Conservation (phyloP, 1,284 basidiomycete genomes). For the Microbotryum saponariae region DNA sequence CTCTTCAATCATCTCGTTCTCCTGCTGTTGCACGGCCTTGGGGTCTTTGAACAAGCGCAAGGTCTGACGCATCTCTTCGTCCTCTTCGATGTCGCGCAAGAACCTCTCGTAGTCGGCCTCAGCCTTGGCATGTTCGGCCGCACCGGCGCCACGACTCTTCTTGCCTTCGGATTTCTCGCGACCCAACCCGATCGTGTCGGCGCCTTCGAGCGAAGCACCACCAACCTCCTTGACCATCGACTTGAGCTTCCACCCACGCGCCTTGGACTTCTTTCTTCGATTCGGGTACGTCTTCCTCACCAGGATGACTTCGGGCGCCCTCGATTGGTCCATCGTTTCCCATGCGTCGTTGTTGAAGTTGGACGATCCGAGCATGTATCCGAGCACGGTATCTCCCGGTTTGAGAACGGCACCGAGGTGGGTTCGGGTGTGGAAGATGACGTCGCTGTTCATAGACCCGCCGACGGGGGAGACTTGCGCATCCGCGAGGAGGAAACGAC, state of each 20-base stretch:
- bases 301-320: constrained; percentile 83
- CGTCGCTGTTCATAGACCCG: constrained; percentile 61
- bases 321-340: constrained; percentile 56
- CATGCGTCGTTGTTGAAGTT: constrained; percentile 92
- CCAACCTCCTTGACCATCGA: constrained; percentile 87
- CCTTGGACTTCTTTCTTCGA: constrained; percentile 78
- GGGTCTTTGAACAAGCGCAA: constrained; percentile 82
- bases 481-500: constrained; percentile 69
- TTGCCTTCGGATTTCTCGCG: constrained; percentile 42
- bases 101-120: constrained; percentile 96
- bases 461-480: constrained; percentile 84
- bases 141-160: constrained; percentile 33
- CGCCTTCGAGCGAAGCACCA: constrained; percentile 37
- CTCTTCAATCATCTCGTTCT: constrained; percentile 48
- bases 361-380: constrained; percentile 77
- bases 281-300: constrained; percentile 96
- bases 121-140: constrained; percentile 78
- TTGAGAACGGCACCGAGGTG: constrained; percentile 92
- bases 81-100: constrained; percentile 91
- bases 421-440: constrained; percentile 91
- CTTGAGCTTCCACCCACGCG: constrained; percentile 79
- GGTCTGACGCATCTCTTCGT: constrained; percentile 79
- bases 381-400: constrained; percentile 86
- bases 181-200: constrained; percentile 52
- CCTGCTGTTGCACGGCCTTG: constrained; percentile 52